A percentile compares a stretch with the other conserved stretches of the same genome.
These are phyloP conservation scores for Cadophora malorum DNA, from an alignment of 2,329 filamentous ascomycete species.

Conservation along the genomic window DNA sequence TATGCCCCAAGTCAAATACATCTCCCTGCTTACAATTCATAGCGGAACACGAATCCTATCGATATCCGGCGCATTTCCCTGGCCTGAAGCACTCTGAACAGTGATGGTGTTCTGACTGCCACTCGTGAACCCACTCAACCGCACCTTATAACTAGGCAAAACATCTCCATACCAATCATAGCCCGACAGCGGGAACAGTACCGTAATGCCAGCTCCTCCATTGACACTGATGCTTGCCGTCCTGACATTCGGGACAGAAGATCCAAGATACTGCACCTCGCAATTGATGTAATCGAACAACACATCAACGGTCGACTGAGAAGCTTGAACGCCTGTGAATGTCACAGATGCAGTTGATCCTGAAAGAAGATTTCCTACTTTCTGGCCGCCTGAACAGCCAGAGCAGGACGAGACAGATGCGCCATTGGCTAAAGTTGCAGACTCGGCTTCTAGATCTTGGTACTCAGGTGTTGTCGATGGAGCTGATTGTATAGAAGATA, in stretches of 20 bases:
- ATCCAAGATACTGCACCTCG: constrained; percentile 12
- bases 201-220: not conserved
- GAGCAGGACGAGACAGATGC: not conserved
- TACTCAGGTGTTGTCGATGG: not conserved
- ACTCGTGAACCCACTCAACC: constrained; percentile 5
- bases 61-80: constrained; percentile 6
- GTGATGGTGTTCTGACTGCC: not conserved
- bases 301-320: constrained; percentile 2
- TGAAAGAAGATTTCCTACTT: not conserved
- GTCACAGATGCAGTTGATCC: not conserved
- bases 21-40: not conserved
- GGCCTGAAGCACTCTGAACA: not conserved
- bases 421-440: not conserved
- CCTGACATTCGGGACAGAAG: not conserved
- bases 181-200: not conserved
- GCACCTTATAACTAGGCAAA: not conserved
- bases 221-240: constrained; percentile 14
- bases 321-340: not conserved
- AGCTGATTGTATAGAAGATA: not conserved
- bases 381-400: not conserved
- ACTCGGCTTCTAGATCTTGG: not conserved
- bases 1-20: too few species aligned
- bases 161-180: constrained; percentile 13
- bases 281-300: constrained; percentile 16
- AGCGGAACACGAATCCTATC: not conserved